These are phyloP conservation scores for Ilex asprella DNA, from an alignment of 257 asterid genomes.

Conservation along the genomic window DNA sequence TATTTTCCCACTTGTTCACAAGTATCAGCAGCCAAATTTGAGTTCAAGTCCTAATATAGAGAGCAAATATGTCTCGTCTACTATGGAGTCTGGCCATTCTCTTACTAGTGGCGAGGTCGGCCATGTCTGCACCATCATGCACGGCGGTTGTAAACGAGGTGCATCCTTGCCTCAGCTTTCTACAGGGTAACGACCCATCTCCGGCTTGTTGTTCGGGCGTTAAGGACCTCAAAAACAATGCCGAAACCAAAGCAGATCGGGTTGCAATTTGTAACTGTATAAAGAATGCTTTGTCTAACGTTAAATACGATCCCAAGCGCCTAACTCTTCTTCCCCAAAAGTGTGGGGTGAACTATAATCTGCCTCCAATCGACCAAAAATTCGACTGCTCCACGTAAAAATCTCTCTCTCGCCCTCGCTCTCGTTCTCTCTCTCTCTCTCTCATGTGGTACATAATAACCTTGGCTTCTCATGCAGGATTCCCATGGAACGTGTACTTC, in stretches of 20 bases:
- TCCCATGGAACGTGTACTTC: too few species aligned
- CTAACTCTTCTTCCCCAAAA: constrained; percentile 18
- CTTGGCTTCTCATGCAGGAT: too few species aligned
- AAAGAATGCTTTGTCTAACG: constrained; percentile 11
- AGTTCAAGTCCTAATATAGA: too few species aligned
- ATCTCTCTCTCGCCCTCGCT: not conserved
- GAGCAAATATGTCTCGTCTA: too few species aligned
- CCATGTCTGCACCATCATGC: constrained; percentile 5
- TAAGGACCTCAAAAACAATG: not conserved
- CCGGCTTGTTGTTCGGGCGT: constrained; percentile 8
- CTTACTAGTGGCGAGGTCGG: too few species aligned
- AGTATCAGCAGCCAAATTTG: too few species aligned
- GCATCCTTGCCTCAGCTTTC: not conserved
- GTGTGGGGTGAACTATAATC: constrained; percentile 10
- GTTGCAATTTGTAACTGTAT: constrained; percentile 18
- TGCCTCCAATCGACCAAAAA: constrained; percentile 25
- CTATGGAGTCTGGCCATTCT: too few species aligned
- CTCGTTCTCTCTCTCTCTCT: too few species aligned
- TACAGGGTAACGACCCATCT: not conserved
- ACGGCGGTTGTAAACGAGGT: not conserved
- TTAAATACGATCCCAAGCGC: constrained; percentile 11
- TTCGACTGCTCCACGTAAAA: constrained; percentile 21
- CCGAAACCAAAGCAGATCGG: constrained; percentile 6
- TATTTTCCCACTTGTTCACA: too few species aligned
- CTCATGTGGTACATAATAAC: too few species aligned